phyloP scores from a whole-genome alignment of 129 eudicot genomes.

The Escallonia rubra region DNA sequence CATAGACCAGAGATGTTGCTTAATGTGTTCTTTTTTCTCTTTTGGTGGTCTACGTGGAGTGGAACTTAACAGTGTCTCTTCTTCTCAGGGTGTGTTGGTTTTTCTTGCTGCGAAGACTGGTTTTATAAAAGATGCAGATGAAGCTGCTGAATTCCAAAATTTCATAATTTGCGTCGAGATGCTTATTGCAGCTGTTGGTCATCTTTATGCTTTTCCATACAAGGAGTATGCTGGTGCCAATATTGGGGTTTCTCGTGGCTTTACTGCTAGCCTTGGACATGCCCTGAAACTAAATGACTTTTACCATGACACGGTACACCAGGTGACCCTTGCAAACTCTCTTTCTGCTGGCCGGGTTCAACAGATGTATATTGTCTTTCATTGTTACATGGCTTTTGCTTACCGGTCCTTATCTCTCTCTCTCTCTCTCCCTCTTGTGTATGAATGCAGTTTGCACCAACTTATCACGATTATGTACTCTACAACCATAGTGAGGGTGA shows the following conservation, averaged over 20 bases:
- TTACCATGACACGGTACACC: slow-evolving; percentile 96
- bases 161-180: slow-evolving; percentile 88
- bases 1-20: too few relatives aligned
- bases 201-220: slow-evolving; percentile 93
- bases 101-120: slow-evolving; percentile 94
- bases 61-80: not conserved
- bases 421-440: not conserved
- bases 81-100: slow-evolving; percentile 80
- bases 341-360: not conserved
- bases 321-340: slow-evolving; percentile 32
- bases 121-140: slow-evolving; percentile 64
- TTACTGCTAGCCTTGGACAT: slow-evolving; percentile 83
- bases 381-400: not conserved
- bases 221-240: slow-evolving; percentile 98
- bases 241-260: slow-evolving; percentile 66
- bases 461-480: slow-evolving; percentile 95
- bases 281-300: slow-evolving; percentile 84
- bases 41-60: not conserved
- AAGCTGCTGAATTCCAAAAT: slow-evolving; percentile 89
- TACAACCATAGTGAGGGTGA: slow-evolving; percentile 88
- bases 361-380: not conserved
- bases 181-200: slow-evolving; percentile 97
- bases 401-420: not conserved
- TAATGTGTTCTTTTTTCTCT: not conserved
- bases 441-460: slow-evolving; percentile 88